These are phyloP conservation scores for Ophiosphaerella narmari DNA, from an alignment of 2,329 filamentous ascomycete genomes.

Conservation along the genomic window DNA sequence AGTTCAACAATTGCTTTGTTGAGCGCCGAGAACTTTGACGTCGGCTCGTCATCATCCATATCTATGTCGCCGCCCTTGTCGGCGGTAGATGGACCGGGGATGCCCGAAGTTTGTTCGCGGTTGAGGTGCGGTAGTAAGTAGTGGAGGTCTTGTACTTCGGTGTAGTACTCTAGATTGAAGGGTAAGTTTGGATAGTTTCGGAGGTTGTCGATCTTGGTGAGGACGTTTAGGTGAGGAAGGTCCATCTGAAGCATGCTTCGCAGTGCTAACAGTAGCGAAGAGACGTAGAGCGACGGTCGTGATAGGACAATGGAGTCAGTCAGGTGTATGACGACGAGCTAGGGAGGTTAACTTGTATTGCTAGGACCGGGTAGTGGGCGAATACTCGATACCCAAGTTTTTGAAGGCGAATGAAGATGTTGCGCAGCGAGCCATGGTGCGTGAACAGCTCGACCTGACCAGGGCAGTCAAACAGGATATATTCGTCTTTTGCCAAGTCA, in stretches of 20 bases:
- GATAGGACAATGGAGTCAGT: slow-evolving; percentile 94
- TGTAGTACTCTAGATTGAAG: slow-evolving; percentile 97
- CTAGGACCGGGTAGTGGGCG: slow-evolving; percentile 32
- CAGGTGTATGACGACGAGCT: slow-evolving; percentile 93
- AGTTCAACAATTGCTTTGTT: slow-evolving; percentile 86
- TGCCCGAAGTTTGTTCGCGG: slow-evolving; percentile 63
- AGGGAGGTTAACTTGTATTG: slow-evolving; percentile 30
- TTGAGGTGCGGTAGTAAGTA: slow-evolving; percentile 83
- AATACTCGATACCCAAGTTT: slow-evolving; percentile 90
- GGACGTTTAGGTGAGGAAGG: slow-evolving; percentile 90
- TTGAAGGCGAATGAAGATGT: slow-evolving; percentile 88
- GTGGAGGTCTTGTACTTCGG: slow-evolving; percentile 90
- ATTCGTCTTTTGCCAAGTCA: slow-evolving; percentile 67
- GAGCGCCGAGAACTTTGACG: slow-evolving; percentile 75
- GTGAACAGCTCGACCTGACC: slow-evolving; percentile 98
- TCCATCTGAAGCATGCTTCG: slow-evolving; percentile 99
- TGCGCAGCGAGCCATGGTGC: slow-evolving; percentile 87
- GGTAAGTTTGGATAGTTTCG: slow-evolving; percentile 81
- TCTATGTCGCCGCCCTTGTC: slow-evolving; percentile 50
- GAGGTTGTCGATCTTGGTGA: slow-evolving; percentile 97
- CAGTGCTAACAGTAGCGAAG: slow-evolving; percentile 87
- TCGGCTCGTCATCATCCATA: slow-evolving; percentile 43
- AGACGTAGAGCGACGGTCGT: slow-evolving; percentile 91
- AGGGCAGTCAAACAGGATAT: slow-evolving; percentile 93
- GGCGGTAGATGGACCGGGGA: slow-evolving; percentile 34